A percentile compares a stretch with the other conserved stretches of the same genome.
Evolutionary conservation across 2,329 filamentous ascomycete genomes (phyloP).

Genomic region (Hysterium pulicare): DNA sequence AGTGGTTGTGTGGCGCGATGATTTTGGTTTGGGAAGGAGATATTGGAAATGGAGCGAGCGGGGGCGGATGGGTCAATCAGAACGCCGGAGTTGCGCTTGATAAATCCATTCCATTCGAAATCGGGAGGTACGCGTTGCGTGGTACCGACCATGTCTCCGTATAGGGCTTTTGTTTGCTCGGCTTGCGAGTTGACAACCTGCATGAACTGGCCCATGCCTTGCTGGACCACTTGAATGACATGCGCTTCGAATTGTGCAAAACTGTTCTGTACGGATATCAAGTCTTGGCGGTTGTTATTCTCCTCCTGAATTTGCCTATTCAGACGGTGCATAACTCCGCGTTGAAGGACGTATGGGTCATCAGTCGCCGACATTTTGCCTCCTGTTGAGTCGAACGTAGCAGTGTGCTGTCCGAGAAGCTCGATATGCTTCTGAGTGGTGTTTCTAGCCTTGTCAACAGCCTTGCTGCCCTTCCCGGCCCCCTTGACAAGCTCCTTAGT

Average conservation of each 20-base stretch:
- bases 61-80: conserved; percentile 76
- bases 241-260: conserved; percentile 86
- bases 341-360: conserved; percentile 84
- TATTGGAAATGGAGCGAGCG: conserved; percentile 67
- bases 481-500: conserved; percentile 81
- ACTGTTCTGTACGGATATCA: conserved; percentile 86
- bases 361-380: conserved; percentile 68
- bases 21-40: conserved; percentile 84
- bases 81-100: conserved; percentile 63
- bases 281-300: conserved; percentile 92
- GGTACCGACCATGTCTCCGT: conserved; percentile 71
- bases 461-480: conserved; percentile 79
- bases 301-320: conserved; percentile 91
- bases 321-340: conserved; percentile 77
- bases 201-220: conserved; percentile 78
- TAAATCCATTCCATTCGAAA: conserved; percentile 90
- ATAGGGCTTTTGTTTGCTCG: conserved; percentile 72
- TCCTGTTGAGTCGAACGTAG: conserved; percentile 71
- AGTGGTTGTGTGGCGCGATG: conserved; percentile 76
- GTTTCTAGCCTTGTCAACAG: conserved; percentile 84
- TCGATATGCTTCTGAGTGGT: conserved; percentile 94
- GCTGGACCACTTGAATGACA: conserved; percentile 76
- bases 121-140: conserved; percentile 75
- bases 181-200: conserved; percentile 75
- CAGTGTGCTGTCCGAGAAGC: conserved; percentile 81